Evolutionary conservation across 176 grass and related monocot species (phyloP).

Genomic region (Urochloa ruziziensis): DNA sequence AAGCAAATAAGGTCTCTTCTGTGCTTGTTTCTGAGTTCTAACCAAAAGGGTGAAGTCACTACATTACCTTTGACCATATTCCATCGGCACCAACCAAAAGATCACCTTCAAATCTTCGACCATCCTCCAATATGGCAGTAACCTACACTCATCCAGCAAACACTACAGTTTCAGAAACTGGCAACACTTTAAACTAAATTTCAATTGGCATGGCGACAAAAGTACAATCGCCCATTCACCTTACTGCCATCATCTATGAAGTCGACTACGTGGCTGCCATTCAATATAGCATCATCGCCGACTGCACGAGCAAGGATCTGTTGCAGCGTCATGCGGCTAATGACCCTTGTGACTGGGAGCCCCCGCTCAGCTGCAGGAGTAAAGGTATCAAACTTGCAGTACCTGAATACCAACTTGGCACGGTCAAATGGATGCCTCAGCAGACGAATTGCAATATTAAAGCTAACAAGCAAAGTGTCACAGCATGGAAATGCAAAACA

Average conservation of each 20-base stretch:
- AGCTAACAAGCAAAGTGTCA: background rate
- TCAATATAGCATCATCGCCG: conserved; percentile 69
- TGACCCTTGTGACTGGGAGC: conserved; percentile 92
- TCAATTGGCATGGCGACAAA: background rate
- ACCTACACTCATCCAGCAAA: conserved; percentile 45
- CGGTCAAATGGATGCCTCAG: conserved; percentile 48
- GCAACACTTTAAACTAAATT: background rate
- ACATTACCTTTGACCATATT: conserved; percentile 93
- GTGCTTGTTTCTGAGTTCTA: conserved; percentile 1
- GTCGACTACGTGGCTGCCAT: conserved; percentile 78
- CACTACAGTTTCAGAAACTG: background rate
- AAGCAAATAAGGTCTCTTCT: conserved; percentile 18
- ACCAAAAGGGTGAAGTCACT: conserved; percentile 11
- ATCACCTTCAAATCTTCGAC: conserved; percentile 86
- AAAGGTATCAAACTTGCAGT: conserved; percentile 98
- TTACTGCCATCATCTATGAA: conserved; percentile 88
- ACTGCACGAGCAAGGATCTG: conserved; percentile 84
- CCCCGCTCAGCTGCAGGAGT: conserved; percentile 88
- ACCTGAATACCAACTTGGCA: conserved; percentile 67
- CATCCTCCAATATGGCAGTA: conserved; percentile 82
- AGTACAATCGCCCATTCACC: conserved; percentile 34
- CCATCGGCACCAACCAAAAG: conserved; percentile 96
- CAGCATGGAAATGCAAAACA: background rate
- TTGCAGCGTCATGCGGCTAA: conserved; percentile 96
- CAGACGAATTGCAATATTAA: background rate